phyloP scores from a whole-genome alignment of 148 eudicot genomes.

The Suaeda aralocaspica region DNA sequence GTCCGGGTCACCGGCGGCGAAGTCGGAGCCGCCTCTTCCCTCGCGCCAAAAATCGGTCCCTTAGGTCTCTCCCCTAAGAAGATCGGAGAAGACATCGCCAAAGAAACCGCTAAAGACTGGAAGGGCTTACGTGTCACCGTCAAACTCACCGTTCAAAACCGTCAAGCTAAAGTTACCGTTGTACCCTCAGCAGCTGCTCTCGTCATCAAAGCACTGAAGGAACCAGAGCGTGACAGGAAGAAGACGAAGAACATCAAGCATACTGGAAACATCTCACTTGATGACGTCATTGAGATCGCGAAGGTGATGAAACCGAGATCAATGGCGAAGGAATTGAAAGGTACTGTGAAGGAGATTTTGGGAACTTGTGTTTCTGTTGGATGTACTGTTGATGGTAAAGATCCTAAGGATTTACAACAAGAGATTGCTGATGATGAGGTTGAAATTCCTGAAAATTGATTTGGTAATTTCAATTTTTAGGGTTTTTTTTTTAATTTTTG shows the following conservation, averaged over 20 bases:
- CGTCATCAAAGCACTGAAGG: conserved; percentile 74
- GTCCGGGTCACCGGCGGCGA: conserved; percentile 81
- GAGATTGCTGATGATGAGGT: conserved; percentile 67
- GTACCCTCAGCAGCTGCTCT: conserved; percentile 78
- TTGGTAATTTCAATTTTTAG: no score
- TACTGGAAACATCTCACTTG: conserved; percentile 59
- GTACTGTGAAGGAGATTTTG: conserved; percentile 71
- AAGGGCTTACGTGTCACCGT: conserved; percentile 82
- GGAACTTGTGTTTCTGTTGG: conserved; percentile 76
- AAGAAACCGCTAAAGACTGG: conserved; percentile 79
- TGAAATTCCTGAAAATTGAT: conserved; percentile 49
- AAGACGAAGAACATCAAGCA: conserved; percentile 75
- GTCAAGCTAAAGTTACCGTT: conserved; percentile 75
- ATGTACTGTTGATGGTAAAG: conserved; percentile 69
- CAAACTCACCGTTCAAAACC: conserved; percentile 75
- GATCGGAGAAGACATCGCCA: conserved; percentile 79
- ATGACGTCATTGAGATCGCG: conserved; percentile 76
- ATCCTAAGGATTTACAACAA: conserved; percentile 67
- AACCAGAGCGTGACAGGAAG: conserved; percentile 70
- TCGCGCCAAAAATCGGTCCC: conserved; percentile 76
- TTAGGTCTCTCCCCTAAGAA: conserved; percentile 72
- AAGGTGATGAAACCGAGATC: conserved; percentile 56
- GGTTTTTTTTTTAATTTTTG: not conserved
- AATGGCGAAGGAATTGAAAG: conserved; percentile 59
- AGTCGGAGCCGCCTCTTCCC: conserved; percentile 67